Percentiles rank a stretch among this genome's conserved stretches.
phyloP scores from a whole-genome alignment of 805 yeast species.

The Barnettozyma californica region DNA sequence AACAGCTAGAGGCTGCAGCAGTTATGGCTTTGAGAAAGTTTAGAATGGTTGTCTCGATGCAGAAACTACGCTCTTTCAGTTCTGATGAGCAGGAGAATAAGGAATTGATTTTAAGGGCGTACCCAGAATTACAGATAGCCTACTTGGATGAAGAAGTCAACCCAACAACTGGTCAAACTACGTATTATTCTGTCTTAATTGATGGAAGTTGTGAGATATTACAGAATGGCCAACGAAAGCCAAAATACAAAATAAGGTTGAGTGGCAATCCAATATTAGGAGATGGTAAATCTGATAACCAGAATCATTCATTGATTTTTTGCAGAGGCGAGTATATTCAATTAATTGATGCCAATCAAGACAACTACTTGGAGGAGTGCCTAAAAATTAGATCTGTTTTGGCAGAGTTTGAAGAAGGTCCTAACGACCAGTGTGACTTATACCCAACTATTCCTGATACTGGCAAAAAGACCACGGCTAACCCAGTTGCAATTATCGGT shows the following conservation, averaged over 20 bases:
- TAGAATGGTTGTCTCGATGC: conserved; percentile 62
- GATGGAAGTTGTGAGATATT: conserved; percentile 64
- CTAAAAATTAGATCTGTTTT: conserved; percentile 66
- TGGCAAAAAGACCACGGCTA: not conserved
- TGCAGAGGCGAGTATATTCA: conserved; percentile 79
- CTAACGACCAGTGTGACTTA: conserved; percentile 9
- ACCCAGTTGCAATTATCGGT: conserved; percentile 78
- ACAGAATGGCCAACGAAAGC: conserved; percentile 52
- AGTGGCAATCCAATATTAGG: conserved; percentile 83
- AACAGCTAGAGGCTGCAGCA: conserved; percentile 40
- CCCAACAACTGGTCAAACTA: conserved; percentile 31
- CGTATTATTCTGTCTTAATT: conserved; percentile 59
- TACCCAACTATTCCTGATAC: conserved; percentile 47
- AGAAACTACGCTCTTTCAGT: conserved; percentile 47
- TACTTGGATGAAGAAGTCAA: conserved; percentile 50
- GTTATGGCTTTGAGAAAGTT: conserved; percentile 58
- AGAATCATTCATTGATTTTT: conserved; percentile 69
- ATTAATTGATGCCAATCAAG: conserved; percentile 80
- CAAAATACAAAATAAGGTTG: conserved; percentile 57
- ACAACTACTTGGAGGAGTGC: conserved; percentile 77
- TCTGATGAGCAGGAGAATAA: conserved; percentile 54
- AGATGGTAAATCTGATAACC: conserved; percentile 83
- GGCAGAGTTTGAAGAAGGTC: conserved; percentile 66
- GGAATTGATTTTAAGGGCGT: conserved; percentile 55
- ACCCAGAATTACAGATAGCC: conserved; percentile 62